Evolutionary conservation across 495 filamentous ascomycete genomes (phyloP).

Genomic region (Podospora pseudocomata): DNA sequence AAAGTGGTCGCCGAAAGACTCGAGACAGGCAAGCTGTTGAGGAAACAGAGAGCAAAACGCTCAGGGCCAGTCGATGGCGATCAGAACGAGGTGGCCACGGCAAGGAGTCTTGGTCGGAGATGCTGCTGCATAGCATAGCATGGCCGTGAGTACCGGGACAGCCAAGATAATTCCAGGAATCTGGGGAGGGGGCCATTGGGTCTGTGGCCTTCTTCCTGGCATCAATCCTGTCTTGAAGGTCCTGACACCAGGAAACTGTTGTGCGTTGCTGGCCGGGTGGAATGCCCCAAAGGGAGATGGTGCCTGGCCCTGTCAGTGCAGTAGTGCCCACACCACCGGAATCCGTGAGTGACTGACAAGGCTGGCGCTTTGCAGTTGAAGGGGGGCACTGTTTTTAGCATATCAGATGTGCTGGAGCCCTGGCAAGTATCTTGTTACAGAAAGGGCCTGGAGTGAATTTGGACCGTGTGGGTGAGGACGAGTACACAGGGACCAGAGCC

Average conservation of each 20-base stretch:
- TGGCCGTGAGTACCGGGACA: slow-evolving; percentile 10
- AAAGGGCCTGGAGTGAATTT: slow-evolving; percentile 22
- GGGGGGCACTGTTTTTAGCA: slow-evolving; percentile 27
- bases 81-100: slow-evolving; percentile 9
- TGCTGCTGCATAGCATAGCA: slow-evolving; percentile 4
- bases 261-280: slow-evolving; percentile 4
- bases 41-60: slow-evolving; percentile 18
- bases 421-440: slow-evolving; percentile 28
- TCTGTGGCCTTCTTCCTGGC: slow-evolving; percentile 9
- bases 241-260: slow-evolving; percentile 8
- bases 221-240: slow-evolving; percentile 11
- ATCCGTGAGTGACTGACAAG: slow-evolving; percentile 18
- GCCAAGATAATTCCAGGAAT: slow-evolving; percentile 15
- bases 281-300: slow-evolving; percentile 1
- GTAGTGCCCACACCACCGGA: slow-evolving; percentile 27
- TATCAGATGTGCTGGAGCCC: slow-evolving; percentile 25
- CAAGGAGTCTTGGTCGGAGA: slow-evolving; percentile 14
- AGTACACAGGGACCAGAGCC: background rate
- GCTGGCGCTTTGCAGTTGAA: slow-evolving; percentile 10
- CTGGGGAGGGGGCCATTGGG: slow-evolving; percentile 15
- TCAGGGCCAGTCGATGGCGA: slow-evolving; percentile 19
- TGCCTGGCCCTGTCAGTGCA: slow-evolving; percentile 6
- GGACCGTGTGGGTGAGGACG: slow-evolving; percentile 26
- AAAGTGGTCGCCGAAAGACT: slow-evolving; percentile 17
- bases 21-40: slow-evolving; percentile 18